Evolutionary conservation across 1,284 basidiomycete genomes (phyloP), one percentile per base, ranked within the genome.

Genomic region (Puccinia novopanici): DNA sequence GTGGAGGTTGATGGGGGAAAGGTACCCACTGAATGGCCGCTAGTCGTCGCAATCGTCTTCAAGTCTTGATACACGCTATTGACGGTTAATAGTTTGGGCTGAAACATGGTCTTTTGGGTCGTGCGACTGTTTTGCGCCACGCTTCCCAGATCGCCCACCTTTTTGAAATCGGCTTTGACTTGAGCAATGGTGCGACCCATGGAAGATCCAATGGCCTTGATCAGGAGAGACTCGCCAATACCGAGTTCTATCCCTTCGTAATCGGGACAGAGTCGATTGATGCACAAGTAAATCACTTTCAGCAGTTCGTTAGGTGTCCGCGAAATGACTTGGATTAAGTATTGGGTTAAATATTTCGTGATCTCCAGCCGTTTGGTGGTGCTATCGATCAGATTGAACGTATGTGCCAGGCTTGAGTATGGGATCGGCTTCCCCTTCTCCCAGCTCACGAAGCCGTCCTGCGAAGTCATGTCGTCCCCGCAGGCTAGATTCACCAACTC

Each of bases 311-410:
- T 88, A 3, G 89, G 90, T 82, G 93, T 92, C 50, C 93, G 89
- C 84, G 91, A 90, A 72, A 98, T 95, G 59, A 99, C 94, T 15
- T 95, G 90, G 4, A 94, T 87, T 54, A 99, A 88, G 85, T 98
- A 93, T 0, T 92, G 89, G 0, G 94, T 98, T 37, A 99, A 89
- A 82, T 94, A 88, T 0, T 94, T 90, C 6, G 91, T 93, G 86
- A 98, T 99, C 86, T 97, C 95, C 54, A 98, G 87, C 9, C 97
- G 92, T 85, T 98, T 99, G 1, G 95, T 98, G 0, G 97, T 99
- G 2, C 91, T 91, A 86, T 98, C 95, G 82, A 99, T 98, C 74
- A 93, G 88, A 45, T 91, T 89, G 85, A 99, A 99, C 0, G 93
- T 91, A 82, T 93, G 91, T 0, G 94, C 91, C 37, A 99, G 89